A percentile compares a stretch with the other conserved stretches of the same genome.
phyloP scores from a whole-genome alignment of 495 filamentous ascomycete species.

The Haplographium delicatum region DNA sequence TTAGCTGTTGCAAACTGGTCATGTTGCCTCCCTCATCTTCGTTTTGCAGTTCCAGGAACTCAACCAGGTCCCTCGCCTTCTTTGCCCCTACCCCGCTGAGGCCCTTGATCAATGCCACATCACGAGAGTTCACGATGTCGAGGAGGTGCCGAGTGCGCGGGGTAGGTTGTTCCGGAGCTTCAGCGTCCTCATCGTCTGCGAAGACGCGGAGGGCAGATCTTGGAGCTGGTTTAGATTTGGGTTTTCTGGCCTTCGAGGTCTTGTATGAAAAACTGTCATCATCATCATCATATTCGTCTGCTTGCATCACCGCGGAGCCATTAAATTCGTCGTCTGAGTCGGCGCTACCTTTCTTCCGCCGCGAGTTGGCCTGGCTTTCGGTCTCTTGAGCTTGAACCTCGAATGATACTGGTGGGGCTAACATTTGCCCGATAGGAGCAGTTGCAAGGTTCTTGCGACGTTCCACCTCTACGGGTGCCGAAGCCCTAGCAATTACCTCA shows the following conservation, averaged over 20 bases:
- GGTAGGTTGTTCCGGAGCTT: conserved; percentile 37
- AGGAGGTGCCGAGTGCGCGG: conserved; percentile 69
- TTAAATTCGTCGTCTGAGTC: conserved; percentile 29
- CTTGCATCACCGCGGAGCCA: conserved; percentile 28
- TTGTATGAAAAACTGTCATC: conserved; percentile 36
- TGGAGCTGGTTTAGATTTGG: conserved; percentile 15
- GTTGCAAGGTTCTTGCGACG: conserved; percentile 9
- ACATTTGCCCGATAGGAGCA: conserved; percentile 14
- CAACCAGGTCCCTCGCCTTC: conserved; percentile 58
- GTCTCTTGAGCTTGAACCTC: background rate
- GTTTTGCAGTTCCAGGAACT: conserved; percentile 45
- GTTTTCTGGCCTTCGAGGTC: conserved; percentile 20
- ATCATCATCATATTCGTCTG: conserved; percentile 43
- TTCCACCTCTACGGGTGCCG: conserved; percentile 3
- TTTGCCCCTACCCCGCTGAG: conserved; percentile 68
- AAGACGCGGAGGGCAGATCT: conserved; percentile 24
- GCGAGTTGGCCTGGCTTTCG: conserved; percentile 1
- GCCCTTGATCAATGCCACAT: conserved; percentile 61
- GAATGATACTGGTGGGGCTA: conserved; percentile 14
- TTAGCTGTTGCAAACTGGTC: conserved; percentile 45
- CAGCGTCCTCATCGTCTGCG: conserved; percentile 12
- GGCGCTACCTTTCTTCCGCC: conserved; percentile 3
- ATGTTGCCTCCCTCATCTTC: conserved; percentile 40
- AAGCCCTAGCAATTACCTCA: conserved; percentile 4
- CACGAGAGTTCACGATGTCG: conserved; percentile 79